Base-by-base conservation (phyloP, 2,329 filamentous ascomycete species). In the Aspergillus ibericus region DNA sequence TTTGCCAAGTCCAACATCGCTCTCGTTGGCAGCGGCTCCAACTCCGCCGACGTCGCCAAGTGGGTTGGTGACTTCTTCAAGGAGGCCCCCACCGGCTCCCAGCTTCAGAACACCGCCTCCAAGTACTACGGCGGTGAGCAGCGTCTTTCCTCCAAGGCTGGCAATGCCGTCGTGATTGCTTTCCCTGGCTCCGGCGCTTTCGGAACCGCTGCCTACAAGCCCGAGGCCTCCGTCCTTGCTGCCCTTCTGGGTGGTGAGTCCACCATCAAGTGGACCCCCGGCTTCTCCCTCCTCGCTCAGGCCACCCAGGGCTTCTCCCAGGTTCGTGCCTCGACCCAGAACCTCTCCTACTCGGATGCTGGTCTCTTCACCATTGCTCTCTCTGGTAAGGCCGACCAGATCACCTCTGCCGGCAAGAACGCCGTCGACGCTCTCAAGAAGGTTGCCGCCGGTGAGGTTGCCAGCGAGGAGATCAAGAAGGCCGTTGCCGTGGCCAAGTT, bases 81-180 rank as follows among this genome's bases (percentile, higher is more conserved):
- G 75, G 82, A 84, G 60, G 82, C 90, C 51, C 84, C 88, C 59
- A 75, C 78, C 67, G 78, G 80, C 72, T 79, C 82, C 70, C 77
- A 83, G 66, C 69, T 79, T 40, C 79, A 89, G 74, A 80, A 81
- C 62, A 78, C 85, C 66, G 82, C 89, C 64, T 85, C 87, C 75
- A 95, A 93, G 80, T 99, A 98, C 87, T 90, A 87, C 73, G 95
- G 95, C 77, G 96, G 95, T 73, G 92, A 99, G 83, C 91, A 96
- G 82, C 91, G 95, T 69, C 90, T 90, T 67, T 83, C 90, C 64
- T 90, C 92, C 77, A 83, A 82, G 60, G 82, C 83, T 65, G 89
- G 91, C 67, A 97, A 96, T 80, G 85, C 92, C 44, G 76, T 96
- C 68, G 90, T 96, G 67, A 86, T 99, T 73, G 95, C 87, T 63